Conservation (phyloP, 169 alveolate species). For the Miamiensis avidus region DNA sequence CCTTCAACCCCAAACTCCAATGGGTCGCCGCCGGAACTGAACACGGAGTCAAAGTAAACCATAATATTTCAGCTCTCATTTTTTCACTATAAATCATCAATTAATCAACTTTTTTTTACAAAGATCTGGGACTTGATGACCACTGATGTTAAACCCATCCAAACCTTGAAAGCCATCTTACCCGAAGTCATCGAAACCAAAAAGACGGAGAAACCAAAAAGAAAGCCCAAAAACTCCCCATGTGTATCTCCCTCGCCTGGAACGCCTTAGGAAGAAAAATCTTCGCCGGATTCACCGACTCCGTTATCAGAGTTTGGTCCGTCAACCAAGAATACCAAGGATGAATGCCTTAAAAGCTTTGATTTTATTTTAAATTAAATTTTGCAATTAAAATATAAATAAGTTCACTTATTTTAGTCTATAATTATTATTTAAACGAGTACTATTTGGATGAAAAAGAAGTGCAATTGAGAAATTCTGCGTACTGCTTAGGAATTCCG, state of each 20-base stretch:
- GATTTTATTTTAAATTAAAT: too few relatives aligned
- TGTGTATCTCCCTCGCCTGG: conserved; percentile 75
- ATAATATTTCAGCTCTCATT: too few relatives aligned
- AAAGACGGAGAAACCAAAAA: conserved; percentile 40
- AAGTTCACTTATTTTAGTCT: too few relatives aligned
- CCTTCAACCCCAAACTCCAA: conserved; percentile 71
- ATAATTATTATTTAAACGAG: not conserved
- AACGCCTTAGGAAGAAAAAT: conserved; percentile 69
- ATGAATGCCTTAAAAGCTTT: not conserved
- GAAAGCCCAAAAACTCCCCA: conserved; percentile 29
- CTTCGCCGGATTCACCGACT: conserved; percentile 81
- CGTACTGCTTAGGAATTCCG: not conserved
- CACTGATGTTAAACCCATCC: conserved; percentile 29
- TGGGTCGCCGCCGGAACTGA: conserved; percentile 75
- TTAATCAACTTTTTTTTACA: not conserved
- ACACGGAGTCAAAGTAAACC: conserved; percentile 44
- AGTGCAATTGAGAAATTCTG: not conserved
- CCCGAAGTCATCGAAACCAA: conserved; percentile 51
- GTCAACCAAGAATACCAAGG: conserved; percentile 23
- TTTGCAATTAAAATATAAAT: not conserved
- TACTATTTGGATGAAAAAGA: not conserved
- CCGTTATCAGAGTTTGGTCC: conserved; percentile 71
- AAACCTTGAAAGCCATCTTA: conserved; percentile 14
- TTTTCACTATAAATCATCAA: too few relatives aligned
- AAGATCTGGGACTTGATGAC: conserved; percentile 57